phyloP scores from a whole-genome alignment of 2,329 filamentous ascomycete genomes.

The Golovinomyces cichoracearum region DNA sequence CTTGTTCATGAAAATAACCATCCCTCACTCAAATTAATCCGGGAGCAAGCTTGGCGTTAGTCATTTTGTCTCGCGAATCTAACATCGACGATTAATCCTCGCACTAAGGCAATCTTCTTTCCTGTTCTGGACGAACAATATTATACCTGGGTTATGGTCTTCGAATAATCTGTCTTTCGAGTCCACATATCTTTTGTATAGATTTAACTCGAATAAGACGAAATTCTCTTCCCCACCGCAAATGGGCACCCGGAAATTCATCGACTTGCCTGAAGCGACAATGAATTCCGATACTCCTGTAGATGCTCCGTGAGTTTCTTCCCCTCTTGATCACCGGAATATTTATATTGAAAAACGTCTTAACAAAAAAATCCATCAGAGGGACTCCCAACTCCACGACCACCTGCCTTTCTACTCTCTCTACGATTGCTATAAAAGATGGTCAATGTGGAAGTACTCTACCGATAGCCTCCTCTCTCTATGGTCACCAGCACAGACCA shows the following conservation, averaged over 20 bases:
- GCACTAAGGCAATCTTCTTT: too few relatives aligned
- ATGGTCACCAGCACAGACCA: slow-evolving; percentile 30
- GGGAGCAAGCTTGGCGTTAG: too few relatives aligned
- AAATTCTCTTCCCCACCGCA: too few relatives aligned
- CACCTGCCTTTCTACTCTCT: slow-evolving; percentile 73
- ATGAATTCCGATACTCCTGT: slow-evolving; percentile 68
- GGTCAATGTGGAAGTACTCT: slow-evolving; percentile 58
- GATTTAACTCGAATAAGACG: too few relatives aligned
- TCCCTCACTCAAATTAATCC: too few relatives aligned
- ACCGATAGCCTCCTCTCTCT: slow-evolving; percentile 28
- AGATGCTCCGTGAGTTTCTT: slow-evolving; percentile 50
- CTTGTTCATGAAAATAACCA: too few relatives aligned
- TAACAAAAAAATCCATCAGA: slow-evolving; percentile 19
- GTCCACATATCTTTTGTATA: too few relatives aligned
- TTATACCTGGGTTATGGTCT: too few relatives aligned
- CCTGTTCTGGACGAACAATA: too few relatives aligned
- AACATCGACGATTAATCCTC: too few relatives aligned
- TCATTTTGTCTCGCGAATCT: too few relatives aligned
- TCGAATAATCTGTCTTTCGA: too few relatives aligned
- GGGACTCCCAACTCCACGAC: slow-evolving; percentile 83
- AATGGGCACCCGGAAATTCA: slow-evolving; percentile 28
- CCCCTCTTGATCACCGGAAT: not conserved
- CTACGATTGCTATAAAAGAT: slow-evolving; percentile 88
- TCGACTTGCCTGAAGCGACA: slow-evolving; percentile 59
- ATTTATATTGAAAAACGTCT: not conserved